Evolutionary conservation across 2,329 filamentous ascomycete species (phyloP), one percentile per base, ranked within the genome.

Genomic region (Pseudogymnoascus sp.): DNA sequence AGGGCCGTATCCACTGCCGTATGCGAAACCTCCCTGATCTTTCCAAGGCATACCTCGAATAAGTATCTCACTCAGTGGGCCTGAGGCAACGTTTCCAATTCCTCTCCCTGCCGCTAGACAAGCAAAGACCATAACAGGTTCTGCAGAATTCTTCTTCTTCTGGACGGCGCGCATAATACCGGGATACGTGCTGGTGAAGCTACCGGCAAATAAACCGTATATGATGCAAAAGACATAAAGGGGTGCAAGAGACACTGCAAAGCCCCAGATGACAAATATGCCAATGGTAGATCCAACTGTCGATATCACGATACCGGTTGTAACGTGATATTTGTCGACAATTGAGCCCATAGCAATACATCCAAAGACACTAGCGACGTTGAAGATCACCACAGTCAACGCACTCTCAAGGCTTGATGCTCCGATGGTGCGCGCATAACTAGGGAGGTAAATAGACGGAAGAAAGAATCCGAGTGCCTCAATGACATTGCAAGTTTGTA

Each of bases 161-260:
- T 62, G 61, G 25, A 69, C 41, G 30, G 65, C 65, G 14, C 64
- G 60, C 57, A 65, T 28, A 64, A 73, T 71, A 3, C 74, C 75
- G 2, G 70, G 68, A 76, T 78, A 82, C 0, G 78, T 81, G 4
- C 76, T 75, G 38, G 74, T 78, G 63, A 79, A 82, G 0, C 78
- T 78, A 16, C 79, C 76, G 0, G 79, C 78, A 61, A 82, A 82
- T 70, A 81, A 80, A 1, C 79, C 80, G 65, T 77, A 82, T 0
- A 72, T 72, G 4, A 79, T 69, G 1, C 77, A 74, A 67, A 82
- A 82, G 1, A 77, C 59, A 0, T 75, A 69, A 2, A 82, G 70
- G 2, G 79, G 65, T 0, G 72, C 73, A 4, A 77, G 68, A 1
- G 71, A 64, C 0, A 71, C 73, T 14, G 74, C 72, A n/a, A 81